Conservation (phyloP, 2,329 filamentous ascomycete species). For the Biscogniauxia marginata region DNA sequence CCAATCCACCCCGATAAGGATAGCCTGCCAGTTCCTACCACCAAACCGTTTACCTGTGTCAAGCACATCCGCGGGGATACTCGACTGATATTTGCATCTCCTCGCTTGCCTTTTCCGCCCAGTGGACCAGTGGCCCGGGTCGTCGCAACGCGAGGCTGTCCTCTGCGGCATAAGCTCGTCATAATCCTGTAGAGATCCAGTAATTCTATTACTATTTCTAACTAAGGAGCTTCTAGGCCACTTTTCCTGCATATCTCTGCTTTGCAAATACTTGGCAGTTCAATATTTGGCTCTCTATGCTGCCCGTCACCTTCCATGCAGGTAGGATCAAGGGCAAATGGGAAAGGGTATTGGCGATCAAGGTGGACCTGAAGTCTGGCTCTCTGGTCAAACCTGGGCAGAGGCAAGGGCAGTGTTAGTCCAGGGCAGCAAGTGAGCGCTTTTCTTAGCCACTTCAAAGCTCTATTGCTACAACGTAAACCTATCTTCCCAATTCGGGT, state of each 20-base stretch:
- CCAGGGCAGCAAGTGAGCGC: background rate
- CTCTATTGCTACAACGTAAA: conserved; percentile 2
- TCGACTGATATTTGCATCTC: conserved; percentile 19
- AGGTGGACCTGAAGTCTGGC: conserved; percentile 10
- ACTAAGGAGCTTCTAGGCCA: background rate
- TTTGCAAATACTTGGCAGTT: background rate
- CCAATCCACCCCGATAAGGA: conserved; percentile 25
- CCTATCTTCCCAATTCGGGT: background rate
- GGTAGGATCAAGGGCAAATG: background rate
- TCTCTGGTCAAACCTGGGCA: conserved; percentile 7
- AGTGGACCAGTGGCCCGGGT: background rate
- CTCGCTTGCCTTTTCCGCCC: conserved; percentile 9
- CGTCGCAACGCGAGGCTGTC: background rate
- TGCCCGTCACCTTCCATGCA: background rate
- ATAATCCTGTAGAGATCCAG: background rate
- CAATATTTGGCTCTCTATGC: background rate
- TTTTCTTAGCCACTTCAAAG: too few relatives aligned
- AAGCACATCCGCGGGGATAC: conserved; percentile 21
- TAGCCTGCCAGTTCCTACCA: background rate
- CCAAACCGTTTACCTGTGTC: conserved; percentile 1
- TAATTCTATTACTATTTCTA: background rate
- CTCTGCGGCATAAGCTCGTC: background rate
- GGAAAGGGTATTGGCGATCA: conserved; percentile 4
- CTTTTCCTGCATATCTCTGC: background rate
- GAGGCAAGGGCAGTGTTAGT: conserved; percentile 6